phyloP scores from a whole-genome alignment of 164 flowering plant genomes.

The Pachysandra terminalis region DNA sequence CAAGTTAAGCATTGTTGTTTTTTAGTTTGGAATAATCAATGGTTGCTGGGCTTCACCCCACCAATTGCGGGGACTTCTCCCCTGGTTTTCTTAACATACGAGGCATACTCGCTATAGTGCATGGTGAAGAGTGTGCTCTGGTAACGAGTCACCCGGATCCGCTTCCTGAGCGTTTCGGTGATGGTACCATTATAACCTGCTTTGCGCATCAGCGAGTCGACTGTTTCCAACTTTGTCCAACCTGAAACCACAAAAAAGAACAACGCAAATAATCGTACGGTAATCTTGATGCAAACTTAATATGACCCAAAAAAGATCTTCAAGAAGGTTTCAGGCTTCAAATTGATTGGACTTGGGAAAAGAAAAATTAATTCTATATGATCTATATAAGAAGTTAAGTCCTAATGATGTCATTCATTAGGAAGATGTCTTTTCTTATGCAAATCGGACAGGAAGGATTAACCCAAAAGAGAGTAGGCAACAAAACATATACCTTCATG shows the following conservation, averaged over 20 bases:
- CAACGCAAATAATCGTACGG: not conserved
- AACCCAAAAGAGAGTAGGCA: not conserved
- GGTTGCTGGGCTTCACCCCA: slow-evolving; percentile 34
- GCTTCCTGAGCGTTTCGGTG: slow-evolving; percentile 62
- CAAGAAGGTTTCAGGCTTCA: too few relatives aligned
- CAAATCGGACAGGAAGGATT: not conserved
- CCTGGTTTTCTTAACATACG: slow-evolving; percentile 60
- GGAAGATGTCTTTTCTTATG: not conserved
- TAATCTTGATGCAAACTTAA: not conserved
- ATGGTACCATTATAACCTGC: slow-evolving; percentile 80
- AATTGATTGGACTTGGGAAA: too few relatives aligned
- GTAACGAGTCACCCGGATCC: slow-evolving; percentile 75
- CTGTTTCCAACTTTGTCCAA: slow-evolving; percentile 84
- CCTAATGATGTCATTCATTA: not conserved
- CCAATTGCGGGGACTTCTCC: slow-evolving; percentile 50
- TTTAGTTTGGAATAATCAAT: slow-evolving; percentile 32
- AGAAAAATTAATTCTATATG: too few relatives aligned
- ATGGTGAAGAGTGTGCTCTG: slow-evolving; percentile 88
- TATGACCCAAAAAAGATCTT: too few relatives aligned
- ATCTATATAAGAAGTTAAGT: too few relatives aligned
- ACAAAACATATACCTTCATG: slow-evolving; percentile 69
- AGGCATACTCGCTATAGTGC: slow-evolving; percentile 69
- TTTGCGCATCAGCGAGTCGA: slow-evolving; percentile 89
- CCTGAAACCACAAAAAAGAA: slow-evolving; percentile 29
- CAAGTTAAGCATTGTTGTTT: slow-evolving; percentile 19